phyloP scores from a whole-genome alignment of 148 eudicot species.

The Camellia sinensis region DNA sequence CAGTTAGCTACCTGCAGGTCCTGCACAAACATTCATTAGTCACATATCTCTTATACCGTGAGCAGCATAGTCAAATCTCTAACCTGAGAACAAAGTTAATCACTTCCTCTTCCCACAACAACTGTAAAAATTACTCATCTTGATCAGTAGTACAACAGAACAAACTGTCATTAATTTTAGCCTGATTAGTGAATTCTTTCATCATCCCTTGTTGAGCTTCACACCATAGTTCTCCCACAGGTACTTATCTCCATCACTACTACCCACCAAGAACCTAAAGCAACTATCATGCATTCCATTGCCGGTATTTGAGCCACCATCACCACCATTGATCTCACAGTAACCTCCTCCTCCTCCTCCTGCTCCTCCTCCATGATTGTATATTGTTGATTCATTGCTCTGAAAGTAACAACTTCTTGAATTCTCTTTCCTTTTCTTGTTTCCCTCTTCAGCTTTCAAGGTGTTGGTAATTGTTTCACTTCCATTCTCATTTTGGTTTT shows the following conservation, averaged over 20 bases:
- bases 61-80: constrained; percentile 4
- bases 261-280: constrained; percentile 63
- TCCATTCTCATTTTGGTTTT: constrained; percentile 14
- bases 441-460: constrained; percentile 14
- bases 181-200: constrained; percentile 16
- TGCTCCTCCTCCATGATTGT: constrained; percentile 5
- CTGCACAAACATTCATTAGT: neutral
- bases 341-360: constrained; percentile 14
- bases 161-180: neutral
- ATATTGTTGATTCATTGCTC: constrained; percentile 11
- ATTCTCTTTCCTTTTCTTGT: constrained; percentile 49
- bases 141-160: neutral
- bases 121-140: neutral
- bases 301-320: constrained; percentile 8
- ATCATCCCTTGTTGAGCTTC: constrained; percentile 39
- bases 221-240: constrained; percentile 56
- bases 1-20: constrained; percentile 5
- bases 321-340: constrained; percentile 18
- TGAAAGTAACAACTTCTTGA: constrained; percentile 21
- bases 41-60: neutral
- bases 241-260: constrained; percentile 6
- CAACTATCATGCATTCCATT: constrained; percentile 44
- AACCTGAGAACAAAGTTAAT: neutral
- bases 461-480: constrained; percentile 16
- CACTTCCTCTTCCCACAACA: neutral